Evolutionary conservation across 1,284 basidiomycete species (phyloP).

Genomic region (Takashimella tepidaria): DNA sequence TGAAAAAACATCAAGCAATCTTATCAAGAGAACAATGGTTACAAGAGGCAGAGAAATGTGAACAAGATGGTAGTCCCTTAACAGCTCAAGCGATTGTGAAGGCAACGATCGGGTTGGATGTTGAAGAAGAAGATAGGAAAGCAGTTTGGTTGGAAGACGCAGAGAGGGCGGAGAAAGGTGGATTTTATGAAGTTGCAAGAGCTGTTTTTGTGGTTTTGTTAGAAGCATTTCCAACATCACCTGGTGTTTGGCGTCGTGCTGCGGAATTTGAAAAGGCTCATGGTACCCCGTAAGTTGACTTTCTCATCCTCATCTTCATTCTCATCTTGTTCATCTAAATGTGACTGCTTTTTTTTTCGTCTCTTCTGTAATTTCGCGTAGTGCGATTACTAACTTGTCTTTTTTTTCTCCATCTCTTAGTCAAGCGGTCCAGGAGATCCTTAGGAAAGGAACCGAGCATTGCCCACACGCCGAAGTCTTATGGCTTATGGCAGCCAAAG

Average conservation of each 20-base stretch:
- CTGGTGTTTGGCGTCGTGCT: slow-evolving; percentile 79
- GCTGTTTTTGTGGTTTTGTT: slow-evolving; percentile 86
- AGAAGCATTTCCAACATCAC: slow-evolving; percentile 80
- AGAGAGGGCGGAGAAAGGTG: slow-evolving; percentile 68
- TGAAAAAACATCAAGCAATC: slow-evolving; percentile 78
- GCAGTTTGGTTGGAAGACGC: slow-evolving; percentile 92
- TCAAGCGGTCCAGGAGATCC: slow-evolving; percentile 73
- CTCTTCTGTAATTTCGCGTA: not conserved
- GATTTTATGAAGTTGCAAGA: slow-evolving; percentile 74
- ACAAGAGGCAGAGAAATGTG: slow-evolving; percentile 88
- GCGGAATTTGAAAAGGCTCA: slow-evolving; percentile 87
- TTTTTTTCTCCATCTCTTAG: slow-evolving; percentile 42
- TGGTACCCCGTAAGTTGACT: slow-evolving; percentile 67
- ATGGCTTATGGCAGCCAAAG: slow-evolving; percentile 96
- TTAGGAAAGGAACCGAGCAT: slow-evolving; percentile 75
- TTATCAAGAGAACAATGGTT: slow-evolving; percentile 93
- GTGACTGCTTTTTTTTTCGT: not conserved
- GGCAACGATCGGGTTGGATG: slow-evolving; percentile 86
- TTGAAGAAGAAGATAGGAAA: slow-evolving; percentile 88
- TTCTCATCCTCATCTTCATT: no score
- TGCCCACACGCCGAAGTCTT: slow-evolving; percentile 92
- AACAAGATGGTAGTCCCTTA: slow-evolving; percentile 73
- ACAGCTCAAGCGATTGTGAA: slow-evolving; percentile 94
- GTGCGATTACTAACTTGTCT: not conserved
- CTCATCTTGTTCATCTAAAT: no score